A percentile compares a stretch with the other conserved stretches of the same genome.
phyloP scores from a whole-genome alignment of 2,329 filamentous ascomycete genomes.

The Nigrospora osmanthi region DNA sequence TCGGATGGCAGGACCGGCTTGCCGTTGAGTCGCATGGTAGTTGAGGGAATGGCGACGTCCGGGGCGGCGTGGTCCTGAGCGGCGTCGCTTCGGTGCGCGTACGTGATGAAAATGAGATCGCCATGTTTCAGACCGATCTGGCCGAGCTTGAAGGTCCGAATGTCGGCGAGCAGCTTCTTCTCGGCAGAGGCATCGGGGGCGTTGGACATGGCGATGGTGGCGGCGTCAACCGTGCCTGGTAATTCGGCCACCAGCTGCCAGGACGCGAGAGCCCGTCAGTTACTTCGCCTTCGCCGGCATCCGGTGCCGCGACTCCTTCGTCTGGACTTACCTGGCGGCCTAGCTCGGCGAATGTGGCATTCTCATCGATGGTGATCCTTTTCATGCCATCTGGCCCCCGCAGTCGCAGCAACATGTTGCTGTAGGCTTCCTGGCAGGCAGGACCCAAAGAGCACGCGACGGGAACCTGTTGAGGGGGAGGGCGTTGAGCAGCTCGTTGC shows the following conservation, averaged over 20 bases:
- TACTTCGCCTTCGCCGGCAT: conserved; percentile 3
- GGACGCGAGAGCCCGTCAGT: conserved; percentile 1
- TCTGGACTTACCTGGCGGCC: conserved; percentile 37
- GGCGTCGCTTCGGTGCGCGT: conserved; percentile 50
- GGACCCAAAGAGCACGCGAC: too few relatives aligned
- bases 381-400: conserved; percentile 90
- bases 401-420: conserved; percentile 73
- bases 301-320: too few relatives aligned
- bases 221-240: conserved; percentile 53
- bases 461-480: too few relatives aligned
- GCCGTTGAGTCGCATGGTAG: conserved; percentile 67
- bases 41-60: conserved; percentile 25
- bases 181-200: conserved; percentile 46
- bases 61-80: conserved; percentile 31
- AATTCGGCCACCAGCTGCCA: conserved; percentile 48
- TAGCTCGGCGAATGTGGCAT: conserved; percentile 63
- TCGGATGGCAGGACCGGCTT: conserved; percentile 64
- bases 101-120: conserved; percentile 83
- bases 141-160: conserved; percentile 45
- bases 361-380: conserved; percentile 69
- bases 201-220: conserved; percentile 55
- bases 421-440: neutral
- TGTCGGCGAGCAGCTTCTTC: conserved; percentile 49
- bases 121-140: conserved; percentile 66
- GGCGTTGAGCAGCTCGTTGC: too few relatives aligned